Evolutionary conservation across 2,329 filamentous ascomycete genomes (phyloP).

Genomic region (Colletotrichum incanum): DNA sequence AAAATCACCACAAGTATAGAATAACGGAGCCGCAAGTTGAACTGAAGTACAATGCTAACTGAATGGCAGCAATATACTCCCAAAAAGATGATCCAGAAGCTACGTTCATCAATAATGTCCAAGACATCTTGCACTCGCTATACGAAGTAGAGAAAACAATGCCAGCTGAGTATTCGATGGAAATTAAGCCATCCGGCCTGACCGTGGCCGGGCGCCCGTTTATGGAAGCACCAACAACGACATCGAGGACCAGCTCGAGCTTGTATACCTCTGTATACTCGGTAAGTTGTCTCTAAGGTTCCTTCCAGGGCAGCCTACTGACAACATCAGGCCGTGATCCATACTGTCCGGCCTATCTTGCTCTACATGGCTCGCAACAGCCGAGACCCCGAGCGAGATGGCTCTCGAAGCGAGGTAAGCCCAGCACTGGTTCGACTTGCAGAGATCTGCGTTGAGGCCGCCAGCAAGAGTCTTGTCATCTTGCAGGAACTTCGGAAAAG

Average conservation of each 20-base stretch:
- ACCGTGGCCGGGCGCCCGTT: conserved; percentile 25
- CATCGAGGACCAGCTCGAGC: conserved; percentile 26
- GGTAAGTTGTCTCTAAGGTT: neutral
- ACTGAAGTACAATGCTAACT: neutral
- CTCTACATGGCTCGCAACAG: conserved; percentile 36
- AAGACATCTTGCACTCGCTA: conserved; percentile 19
- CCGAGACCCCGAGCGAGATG: conserved; percentile 16
- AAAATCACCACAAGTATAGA: conserved; percentile 30
- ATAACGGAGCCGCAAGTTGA: accelerated
- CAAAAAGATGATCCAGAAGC: conserved; percentile 2
- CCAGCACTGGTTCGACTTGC: conserved; percentile 24
- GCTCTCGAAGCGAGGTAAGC: conserved; percentile 8
- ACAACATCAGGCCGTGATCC: conserved; percentile 20
- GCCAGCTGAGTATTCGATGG: conserved; percentile 31
- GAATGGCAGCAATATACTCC: conserved; percentile 20
- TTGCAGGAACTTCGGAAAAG: conserved; percentile 26
- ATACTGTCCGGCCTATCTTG: conserved; percentile 31
- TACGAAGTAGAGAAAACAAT: conserved; percentile 33
- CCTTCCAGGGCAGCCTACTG: neutral
- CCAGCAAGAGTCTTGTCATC: conserved; percentile 34
- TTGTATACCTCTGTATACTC: conserved; percentile 26
- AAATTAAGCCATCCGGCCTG: conserved; percentile 12
- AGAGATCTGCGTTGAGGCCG: conserved; percentile 38
- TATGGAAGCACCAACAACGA: neutral
- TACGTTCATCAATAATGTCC: conserved; percentile 21